Conservation (phyloP, 2,329 filamentous ascomycete genomes). For the Verticillium albo-atrum region DNA sequence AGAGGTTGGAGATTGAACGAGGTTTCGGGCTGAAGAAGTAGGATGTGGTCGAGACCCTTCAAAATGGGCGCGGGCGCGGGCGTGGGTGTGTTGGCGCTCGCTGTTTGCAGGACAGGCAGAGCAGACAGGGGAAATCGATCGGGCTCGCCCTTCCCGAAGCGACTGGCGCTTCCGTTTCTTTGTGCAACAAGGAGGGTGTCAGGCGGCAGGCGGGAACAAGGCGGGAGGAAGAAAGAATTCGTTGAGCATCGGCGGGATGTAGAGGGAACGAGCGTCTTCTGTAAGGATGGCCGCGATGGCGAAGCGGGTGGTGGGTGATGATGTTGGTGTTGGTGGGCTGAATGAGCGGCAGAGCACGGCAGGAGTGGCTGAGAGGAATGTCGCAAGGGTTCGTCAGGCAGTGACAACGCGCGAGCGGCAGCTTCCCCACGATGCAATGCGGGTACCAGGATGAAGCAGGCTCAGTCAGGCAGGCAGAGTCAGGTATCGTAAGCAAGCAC, state of each 20-base stretch:
- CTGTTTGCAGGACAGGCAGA: not conserved
- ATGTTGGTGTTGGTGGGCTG: not conserved
- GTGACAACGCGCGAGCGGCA: not conserved
- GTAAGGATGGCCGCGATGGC: not conserved
- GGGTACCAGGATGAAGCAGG: not conserved
- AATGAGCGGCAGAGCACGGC: not conserved
- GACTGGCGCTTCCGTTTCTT: not conserved
- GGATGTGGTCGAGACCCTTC: not conserved
- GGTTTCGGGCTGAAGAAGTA: not conserved
- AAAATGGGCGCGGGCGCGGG: not conserved
- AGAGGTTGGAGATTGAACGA: not conserved
- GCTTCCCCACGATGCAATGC: not conserved
- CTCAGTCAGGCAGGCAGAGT: not conserved
- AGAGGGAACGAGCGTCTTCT: not conserved
- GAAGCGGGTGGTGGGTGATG: not conserved
- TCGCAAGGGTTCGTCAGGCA: not conserved
- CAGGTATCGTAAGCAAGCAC: not conserved
- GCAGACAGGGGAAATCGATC: not conserved
- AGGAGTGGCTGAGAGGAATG: not conserved
- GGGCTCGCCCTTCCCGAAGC: not conserved
- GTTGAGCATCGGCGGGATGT: not conserved
- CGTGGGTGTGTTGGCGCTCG: not conserved
- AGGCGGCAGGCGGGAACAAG: not conserved
- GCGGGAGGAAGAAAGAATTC: too few relatives aligned
- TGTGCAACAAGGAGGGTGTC: not conserved